A percentile compares a stretch with the other conserved stretches of the same genome.
Evolutionary conservation across 2,329 filamentous ascomycete genomes (phyloP).

Genomic region (Aspergillus sojae): DNA sequence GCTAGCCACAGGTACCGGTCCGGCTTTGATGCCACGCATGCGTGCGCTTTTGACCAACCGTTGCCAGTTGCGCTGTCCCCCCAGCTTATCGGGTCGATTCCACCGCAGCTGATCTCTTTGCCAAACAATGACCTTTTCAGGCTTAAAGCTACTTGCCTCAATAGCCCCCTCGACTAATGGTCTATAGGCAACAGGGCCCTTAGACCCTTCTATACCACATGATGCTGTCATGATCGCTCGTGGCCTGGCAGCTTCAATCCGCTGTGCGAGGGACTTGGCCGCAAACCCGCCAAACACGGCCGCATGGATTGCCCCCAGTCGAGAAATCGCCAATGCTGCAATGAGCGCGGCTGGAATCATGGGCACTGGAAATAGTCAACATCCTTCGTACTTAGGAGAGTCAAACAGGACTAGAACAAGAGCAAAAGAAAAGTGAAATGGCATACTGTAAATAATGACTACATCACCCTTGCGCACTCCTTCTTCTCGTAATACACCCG

Average conservation of each 20-base stretch:
- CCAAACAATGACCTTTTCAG: constrained; percentile 75
- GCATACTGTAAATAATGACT: constrained; percentile 82
- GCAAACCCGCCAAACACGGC: constrained; percentile 95
- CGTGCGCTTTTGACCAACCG: constrained; percentile 71
- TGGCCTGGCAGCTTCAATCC: constrained; percentile 81
- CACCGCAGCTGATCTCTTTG: constrained; percentile 77
- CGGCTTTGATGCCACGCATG: constrained; percentile 68
- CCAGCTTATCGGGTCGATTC: constrained; percentile 67
- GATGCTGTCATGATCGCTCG: constrained; percentile 81
- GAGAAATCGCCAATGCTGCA: constrained; percentile 77
- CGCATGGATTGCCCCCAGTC: constrained; percentile 84
- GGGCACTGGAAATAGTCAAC: constrained; percentile 65
- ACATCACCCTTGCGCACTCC: constrained; percentile 83
- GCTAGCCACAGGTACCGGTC: constrained; percentile 75
- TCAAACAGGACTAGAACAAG: not conserved
- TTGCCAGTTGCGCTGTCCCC: constrained; percentile 79
- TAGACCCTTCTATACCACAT: constrained; percentile 85
- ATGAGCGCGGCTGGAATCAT: constrained; percentile 92
- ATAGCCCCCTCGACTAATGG: constrained; percentile 76
- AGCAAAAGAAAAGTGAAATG: not conserved
- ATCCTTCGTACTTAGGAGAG: not conserved
- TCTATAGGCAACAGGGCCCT: constrained; percentile 76
- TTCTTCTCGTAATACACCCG: constrained; percentile 78
- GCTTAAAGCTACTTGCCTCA: constrained; percentile 68
- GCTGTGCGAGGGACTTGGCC: constrained; percentile 76